These are phyloP conservation scores for Tolypocladium amazonense DNA, from an alignment of 2,329 filamentous ascomycete genomes.

Conservation along the genomic window DNA sequence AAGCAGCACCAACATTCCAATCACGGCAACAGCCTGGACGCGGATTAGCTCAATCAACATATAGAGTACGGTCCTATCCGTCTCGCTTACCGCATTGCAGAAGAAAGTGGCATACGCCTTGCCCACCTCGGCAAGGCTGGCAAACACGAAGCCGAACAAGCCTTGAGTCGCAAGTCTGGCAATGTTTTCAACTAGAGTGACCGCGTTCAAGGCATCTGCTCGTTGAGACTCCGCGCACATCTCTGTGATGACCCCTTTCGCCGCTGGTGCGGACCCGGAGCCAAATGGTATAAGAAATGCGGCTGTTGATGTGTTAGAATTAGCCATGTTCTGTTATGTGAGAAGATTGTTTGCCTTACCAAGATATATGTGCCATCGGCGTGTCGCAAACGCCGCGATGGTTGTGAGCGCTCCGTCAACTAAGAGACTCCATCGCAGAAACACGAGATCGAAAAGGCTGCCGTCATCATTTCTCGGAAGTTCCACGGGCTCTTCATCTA, in stretches of 20 bases:
- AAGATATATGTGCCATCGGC: slow-evolving; percentile 59
- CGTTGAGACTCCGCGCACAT: slow-evolving; percentile 54
- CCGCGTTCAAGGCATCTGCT: slow-evolving; percentile 56
- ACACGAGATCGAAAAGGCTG: slow-evolving; percentile 55
- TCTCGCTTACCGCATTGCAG: slow-evolving; percentile 47
- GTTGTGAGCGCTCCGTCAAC: slow-evolving; percentile 55
- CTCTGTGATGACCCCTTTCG: slow-evolving; percentile 63
- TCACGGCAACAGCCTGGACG: slow-evolving; percentile 36
- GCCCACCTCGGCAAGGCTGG: slow-evolving; percentile 48
- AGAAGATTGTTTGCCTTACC: slow-evolving; percentile 19
- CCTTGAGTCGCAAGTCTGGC: slow-evolving; percentile 53
- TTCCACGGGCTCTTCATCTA: slow-evolving; percentile 33
- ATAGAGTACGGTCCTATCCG: not conserved
- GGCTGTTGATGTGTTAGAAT: slow-evolving; percentile 22
- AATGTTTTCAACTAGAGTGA: slow-evolving; percentile 61
- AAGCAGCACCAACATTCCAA: slow-evolving; percentile 28
- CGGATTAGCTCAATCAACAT: slow-evolving; percentile 4
- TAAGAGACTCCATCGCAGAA: slow-evolving; percentile 54
- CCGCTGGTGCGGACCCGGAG: slow-evolving; percentile 57
- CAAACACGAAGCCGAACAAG: slow-evolving; percentile 58
- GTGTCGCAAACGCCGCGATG: slow-evolving; percentile 48
- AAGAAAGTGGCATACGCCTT: slow-evolving; percentile 54
- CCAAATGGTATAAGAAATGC: slow-evolving; percentile 56
- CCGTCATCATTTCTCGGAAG: slow-evolving; percentile 23
- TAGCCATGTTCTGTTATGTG: not conserved